Percentiles rank a stretch among this genome's conserved stretches.
phyloP scores from a whole-genome alignment of 495 filamentous ascomycete species.

The Letharia columbiana region DNA sequence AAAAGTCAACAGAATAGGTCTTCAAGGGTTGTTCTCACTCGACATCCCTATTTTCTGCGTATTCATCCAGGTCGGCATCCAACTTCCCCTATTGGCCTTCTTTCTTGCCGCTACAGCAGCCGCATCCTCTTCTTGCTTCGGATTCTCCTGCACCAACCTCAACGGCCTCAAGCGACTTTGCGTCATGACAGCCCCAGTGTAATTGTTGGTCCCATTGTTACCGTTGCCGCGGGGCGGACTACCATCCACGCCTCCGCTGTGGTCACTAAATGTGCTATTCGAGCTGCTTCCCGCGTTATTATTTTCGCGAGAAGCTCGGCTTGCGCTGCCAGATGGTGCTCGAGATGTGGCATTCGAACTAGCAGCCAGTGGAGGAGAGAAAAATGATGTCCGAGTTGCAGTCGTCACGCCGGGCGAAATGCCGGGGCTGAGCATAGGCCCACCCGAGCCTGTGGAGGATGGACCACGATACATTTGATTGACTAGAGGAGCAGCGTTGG shows the following conservation, averaged over 20 bases:
- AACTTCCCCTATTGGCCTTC: constrained; percentile 52
- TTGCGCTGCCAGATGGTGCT: constrained; percentile 35
- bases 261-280: constrained; percentile 52
- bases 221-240: constrained; percentile 48
- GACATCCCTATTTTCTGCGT: constrained; percentile 9
- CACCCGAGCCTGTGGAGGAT: constrained; percentile 47
- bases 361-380: constrained; percentile 34
- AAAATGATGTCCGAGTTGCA: constrained; percentile 43
- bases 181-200: constrained; percentile 51
- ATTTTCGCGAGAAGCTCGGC: constrained; percentile 11
- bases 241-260: constrained; percentile 44
- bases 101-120: constrained; percentile 37
- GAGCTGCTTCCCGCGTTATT: constrained; percentile 39
- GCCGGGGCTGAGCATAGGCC: constrained; percentile 43
- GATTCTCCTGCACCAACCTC: constrained; percentile 69
- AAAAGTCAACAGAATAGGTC: not conserved
- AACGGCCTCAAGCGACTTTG: constrained; percentile 78
- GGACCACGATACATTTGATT: constrained; percentile 74
- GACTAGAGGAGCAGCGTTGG: constrained; percentile 57
- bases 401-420: constrained; percentile 39
- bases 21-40: constrained; percentile 10
- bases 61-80: constrained; percentile 38
- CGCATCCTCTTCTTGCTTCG: constrained; percentile 40
- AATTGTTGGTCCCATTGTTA: constrained; percentile 43
- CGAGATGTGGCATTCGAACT: constrained; percentile 43